phyloP scores from a whole-genome alignment of 495 filamentous ascomycete species.

The Massariosphaeria phaeospora region DNA sequence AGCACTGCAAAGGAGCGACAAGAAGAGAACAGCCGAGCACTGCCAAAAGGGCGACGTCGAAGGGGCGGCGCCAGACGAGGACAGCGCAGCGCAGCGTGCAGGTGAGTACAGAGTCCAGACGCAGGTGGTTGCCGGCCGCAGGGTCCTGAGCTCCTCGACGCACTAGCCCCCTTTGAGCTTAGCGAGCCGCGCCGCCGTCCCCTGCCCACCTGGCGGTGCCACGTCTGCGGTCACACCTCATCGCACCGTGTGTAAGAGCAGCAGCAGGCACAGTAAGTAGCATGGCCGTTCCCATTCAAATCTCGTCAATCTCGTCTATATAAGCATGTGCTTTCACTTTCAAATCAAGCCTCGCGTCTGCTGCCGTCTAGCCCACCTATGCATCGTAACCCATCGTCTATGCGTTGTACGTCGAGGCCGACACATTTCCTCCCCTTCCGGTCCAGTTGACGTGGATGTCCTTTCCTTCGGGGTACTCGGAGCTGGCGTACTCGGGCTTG shows the following conservation, averaged over 20 bases:
- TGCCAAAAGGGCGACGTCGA: constrained; percentile 10
- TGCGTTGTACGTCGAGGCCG: constrained; percentile 93
- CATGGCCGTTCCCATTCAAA: too few species aligned
- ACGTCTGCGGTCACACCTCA: too few species aligned
- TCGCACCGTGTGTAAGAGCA: too few species aligned
- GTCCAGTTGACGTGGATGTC: constrained; percentile 99
- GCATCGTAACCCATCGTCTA: constrained; percentile 47
- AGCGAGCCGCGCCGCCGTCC: too few species aligned
- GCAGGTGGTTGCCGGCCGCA: constrained; percentile 4
- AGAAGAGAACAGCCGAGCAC: constrained; percentile 23
- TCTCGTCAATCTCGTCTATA: constrained; percentile 9
- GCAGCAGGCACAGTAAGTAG: too few species aligned
- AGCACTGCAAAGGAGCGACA: constrained; percentile 32
- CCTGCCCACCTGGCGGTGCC: too few species aligned
- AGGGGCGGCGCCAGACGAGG: not conserved
- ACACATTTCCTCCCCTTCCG: constrained; percentile 91
- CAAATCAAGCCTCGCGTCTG: too few species aligned
- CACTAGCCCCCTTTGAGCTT: too few species aligned
- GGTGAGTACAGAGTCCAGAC: not conserved
- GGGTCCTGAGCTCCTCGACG: constrained; percentile 1
- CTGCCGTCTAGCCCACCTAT: not conserved
- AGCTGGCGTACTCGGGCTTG: constrained; percentile 65
- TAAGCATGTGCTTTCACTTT: too few species aligned
- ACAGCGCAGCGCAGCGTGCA: not conserved
- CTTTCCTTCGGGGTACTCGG: constrained; percentile 77